phyloP scores from a whole-genome alignment of 2,329 filamentous ascomycete species.

The Botrytis deweyae region DNA sequence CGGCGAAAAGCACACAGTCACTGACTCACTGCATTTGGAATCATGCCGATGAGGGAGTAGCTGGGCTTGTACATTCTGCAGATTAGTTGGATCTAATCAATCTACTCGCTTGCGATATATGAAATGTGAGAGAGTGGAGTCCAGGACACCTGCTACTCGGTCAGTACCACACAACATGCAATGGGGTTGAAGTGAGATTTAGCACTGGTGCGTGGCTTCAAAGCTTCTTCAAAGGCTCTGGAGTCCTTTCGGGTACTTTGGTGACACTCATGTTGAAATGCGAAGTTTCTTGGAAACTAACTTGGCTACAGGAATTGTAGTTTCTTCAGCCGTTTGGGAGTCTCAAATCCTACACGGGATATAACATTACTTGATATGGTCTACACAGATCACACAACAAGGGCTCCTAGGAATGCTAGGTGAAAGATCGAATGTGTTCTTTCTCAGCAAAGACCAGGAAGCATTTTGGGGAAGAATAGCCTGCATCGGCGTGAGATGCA shows the following conservation, averaged over 20 bases:
- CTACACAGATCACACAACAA: background rate
- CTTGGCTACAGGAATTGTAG: background rate
- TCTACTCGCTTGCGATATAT: background rate
- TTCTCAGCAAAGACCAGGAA: background rate
- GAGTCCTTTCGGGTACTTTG: background rate
- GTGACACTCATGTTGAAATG: constrained; percentile 3
- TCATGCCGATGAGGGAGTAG: background rate
- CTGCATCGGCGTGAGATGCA: background rate
- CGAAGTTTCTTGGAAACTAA: background rate
- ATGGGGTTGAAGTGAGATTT: background rate
- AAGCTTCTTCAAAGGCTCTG: background rate
- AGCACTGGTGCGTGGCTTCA: background rate
- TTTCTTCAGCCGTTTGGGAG: background rate
- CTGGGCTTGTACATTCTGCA: background rate
- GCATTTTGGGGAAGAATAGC: background rate
- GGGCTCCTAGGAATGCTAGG: too few relatives aligned
- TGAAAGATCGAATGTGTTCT: background rate
- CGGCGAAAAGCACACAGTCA: background rate
- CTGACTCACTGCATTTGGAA: background rate
- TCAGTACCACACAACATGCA: background rate
- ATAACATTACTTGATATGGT: background rate
- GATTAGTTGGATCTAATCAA: constrained; percentile 9
- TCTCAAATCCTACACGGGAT: background rate
- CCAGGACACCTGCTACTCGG: background rate
- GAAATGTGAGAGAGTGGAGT: background rate